Conservation (phyloP, 1,284 basidiomycete genomes). For the Veloboletus limbatus region DNA sequence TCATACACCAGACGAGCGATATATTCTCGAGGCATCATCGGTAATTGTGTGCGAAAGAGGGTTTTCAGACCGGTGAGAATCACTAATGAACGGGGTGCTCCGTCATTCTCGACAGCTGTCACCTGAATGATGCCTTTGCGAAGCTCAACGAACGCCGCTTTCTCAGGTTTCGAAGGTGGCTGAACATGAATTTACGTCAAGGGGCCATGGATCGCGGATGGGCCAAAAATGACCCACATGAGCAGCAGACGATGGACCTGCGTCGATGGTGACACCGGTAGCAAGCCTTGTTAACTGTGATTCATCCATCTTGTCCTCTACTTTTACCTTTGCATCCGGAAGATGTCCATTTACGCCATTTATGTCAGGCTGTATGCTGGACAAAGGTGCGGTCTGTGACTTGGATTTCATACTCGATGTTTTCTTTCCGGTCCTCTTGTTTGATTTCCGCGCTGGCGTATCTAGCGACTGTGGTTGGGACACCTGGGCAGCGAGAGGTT, state of each 20-base stretch:
- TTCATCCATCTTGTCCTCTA: constrained; percentile 78
- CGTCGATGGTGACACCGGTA: constrained; percentile 78
- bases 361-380: constrained; percentile 42
- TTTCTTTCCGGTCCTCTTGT: constrained; percentile 54
- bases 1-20: constrained; percentile 96
- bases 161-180: constrained; percentile 60
- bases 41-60: constrained; percentile 95
- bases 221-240: constrained; percentile 39
- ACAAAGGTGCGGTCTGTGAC: constrained; percentile 48
- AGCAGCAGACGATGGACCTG: constrained; percentile 47
- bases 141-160: constrained; percentile 82
- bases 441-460: constrained; percentile 29
- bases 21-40: constrained; percentile 99
- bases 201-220: neutral
- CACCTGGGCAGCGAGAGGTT: constrained; percentile 58
- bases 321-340: constrained; percentile 54
- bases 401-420: constrained; percentile 57
- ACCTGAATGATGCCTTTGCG: constrained; percentile 84
- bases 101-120: constrained; percentile 84
- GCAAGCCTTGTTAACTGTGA: constrained; percentile 68
- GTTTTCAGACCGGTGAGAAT: constrained; percentile 94
- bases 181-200: constrained; percentile 23
- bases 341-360: constrained; percentile 48
- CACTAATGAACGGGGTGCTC: constrained; percentile 72
- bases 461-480: constrained; percentile 30